Base-by-base conservation (phyloP, 192 early-diverging fungal genomes). In the Backusella westeae region DNA sequence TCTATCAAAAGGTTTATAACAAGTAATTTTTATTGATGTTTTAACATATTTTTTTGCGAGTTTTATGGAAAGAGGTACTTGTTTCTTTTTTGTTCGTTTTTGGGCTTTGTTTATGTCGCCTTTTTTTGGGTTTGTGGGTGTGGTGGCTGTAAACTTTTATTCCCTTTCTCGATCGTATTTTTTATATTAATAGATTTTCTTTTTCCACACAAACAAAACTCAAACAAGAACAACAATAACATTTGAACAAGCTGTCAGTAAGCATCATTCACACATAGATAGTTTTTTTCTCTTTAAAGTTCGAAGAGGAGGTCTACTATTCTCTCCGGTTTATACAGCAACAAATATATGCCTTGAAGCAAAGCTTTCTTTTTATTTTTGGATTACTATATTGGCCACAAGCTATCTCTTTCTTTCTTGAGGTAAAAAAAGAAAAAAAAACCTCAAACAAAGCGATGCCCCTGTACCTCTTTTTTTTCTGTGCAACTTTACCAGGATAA, bases 21-120 rank as follows among this genome's bases (percentile, higher is more conserved):
- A n/a, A n/a, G 46, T 49, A 49, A 4, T n/a, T 49, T 7, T 6
- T 49, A 49, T 49, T 49, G 19, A 6, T 49, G 6, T 49, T 49
- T 46, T 46, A 39, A 41, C 35, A 41, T 23, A 35, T 19, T 49
- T 19, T 19, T 7, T 49, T 19, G 6, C 6, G 46, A 19, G 19
- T 49, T 49, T n/a, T 29, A 4, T 63, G 23, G 53, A 29, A 63
- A 29, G 26, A 26, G 0, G 10, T 44, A 63, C 10, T 8, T 26
- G 6, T 10, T n/a, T 56, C 19, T 56, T 26, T 56, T 53, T 53
- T 56, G 19, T 63, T 63, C 56, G 19, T 63, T 23, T 63, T 63
- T 63, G 56, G 56, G 56, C 56, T 63, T 63, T 63, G 56, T 63
- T 63, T 63, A 63, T 29, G 56, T 63, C 56, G 56, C 21, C 26